These are phyloP conservation scores for Collybiopsis luxurians DNA, from an alignment of 768 basidiomycete genomes.

Conservation along the genomic window DNA sequence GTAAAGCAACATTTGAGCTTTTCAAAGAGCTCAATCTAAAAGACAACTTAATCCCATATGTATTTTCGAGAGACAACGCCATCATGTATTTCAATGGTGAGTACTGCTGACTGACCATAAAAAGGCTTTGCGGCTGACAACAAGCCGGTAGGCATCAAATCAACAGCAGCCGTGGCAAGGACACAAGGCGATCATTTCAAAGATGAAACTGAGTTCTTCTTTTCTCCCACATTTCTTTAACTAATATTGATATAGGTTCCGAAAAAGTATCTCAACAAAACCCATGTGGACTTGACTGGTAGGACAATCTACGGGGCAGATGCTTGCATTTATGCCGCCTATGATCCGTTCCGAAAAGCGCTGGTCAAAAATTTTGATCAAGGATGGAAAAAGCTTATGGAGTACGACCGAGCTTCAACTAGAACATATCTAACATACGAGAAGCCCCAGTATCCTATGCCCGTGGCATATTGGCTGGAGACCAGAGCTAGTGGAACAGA, in stretches of 20 bases:
- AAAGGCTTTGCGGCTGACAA: too few relatives aligned
- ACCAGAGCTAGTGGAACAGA: background rate
- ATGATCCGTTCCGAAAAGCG: constrained; percentile 12
- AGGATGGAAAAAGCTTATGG: constrained; percentile 25
- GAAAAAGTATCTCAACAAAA: background rate
- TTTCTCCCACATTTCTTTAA: background rate
- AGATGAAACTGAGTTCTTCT: background rate
- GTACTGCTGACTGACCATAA: too few relatives aligned
- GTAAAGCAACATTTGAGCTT: constrained; percentile 18
- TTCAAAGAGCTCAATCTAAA: constrained; percentile 9
- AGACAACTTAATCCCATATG: background rate
- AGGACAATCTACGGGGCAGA: background rate
- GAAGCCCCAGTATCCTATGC: background rate
- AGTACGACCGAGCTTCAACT: constrained; percentile 19
- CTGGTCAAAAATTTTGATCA: constrained; percentile 14
- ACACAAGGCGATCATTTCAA: background rate
- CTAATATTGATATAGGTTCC: background rate
- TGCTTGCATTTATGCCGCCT: background rate
- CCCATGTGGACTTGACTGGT: background rate
- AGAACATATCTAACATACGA: constrained; percentile 16
- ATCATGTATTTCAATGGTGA: background rate
- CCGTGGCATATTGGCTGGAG: background rate
- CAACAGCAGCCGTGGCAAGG: background rate
- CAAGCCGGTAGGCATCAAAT: too few relatives aligned
- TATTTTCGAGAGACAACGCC: too few relatives aligned